phyloP scores from a whole-genome alignment of 176 grass and related monocot genomes.

The Alopecurus myosuroides region DNA sequence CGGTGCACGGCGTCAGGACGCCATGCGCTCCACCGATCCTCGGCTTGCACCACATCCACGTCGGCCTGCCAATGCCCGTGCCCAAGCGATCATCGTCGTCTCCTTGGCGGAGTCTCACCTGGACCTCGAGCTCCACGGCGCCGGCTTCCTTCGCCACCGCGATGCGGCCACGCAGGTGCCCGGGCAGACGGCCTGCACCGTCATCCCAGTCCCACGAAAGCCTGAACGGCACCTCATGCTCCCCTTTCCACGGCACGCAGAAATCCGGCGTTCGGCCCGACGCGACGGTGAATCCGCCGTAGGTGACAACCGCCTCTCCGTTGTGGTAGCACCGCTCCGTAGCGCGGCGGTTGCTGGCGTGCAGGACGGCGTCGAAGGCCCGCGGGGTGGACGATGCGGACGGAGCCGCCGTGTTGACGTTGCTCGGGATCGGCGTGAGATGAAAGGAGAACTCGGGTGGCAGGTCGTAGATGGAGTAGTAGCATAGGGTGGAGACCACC shows the following conservation, averaged over 20 bases:
- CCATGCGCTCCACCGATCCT: neutral
- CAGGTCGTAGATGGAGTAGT: neutral
- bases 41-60: constrained; percentile 24
- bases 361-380: constrained; percentile 4
- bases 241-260: constrained; percentile 3
- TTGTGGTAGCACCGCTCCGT: constrained; percentile 6
- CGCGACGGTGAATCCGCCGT: constrained; percentile 14
- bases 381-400: neutral
- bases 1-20: neutral
- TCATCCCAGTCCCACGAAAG: neutral
- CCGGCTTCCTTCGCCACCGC: neutral
- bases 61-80: neutral
- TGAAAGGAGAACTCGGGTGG: neutral
- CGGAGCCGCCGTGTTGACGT: neutral
- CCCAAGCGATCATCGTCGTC: neutral
- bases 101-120: neutral
- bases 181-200: neutral
- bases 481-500: neutral
- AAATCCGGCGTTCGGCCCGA: neutral
- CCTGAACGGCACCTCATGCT: neutral
- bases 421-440: neutral
- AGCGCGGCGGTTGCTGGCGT: constrained; percentile 23
- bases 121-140: constrained; percentile 14
- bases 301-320: neutral
- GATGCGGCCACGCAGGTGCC: neutral